Conservation (phyloP, 148 eudicot species). For the Nepenthes mirabilis region DNA sequence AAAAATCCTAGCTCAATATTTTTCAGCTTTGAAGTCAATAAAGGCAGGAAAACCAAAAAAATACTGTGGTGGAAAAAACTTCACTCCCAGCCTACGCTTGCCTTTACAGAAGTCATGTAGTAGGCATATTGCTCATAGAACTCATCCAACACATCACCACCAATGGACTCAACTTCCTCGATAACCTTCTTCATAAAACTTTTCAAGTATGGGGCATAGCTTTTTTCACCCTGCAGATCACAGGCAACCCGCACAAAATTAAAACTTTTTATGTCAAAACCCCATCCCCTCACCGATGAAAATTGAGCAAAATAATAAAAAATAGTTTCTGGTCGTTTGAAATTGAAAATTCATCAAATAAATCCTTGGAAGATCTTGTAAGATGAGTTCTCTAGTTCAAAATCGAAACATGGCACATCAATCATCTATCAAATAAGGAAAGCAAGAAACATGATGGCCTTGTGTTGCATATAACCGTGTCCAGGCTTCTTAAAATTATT, state of each 20-base stretch:
- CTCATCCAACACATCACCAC: conserved; percentile 56
- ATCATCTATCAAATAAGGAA: too few relatives aligned
- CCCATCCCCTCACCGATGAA: background rate
- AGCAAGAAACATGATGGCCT: too few relatives aligned
- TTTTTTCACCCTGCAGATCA: conserved; percentile 42
- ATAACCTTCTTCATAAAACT: conserved; percentile 69
- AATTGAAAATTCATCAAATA: too few relatives aligned
- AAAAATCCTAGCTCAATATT: background rate
- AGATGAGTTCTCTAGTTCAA: too few relatives aligned
- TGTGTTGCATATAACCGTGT: too few relatives aligned
- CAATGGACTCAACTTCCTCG: conserved; percentile 56
- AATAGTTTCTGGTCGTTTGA: too few relatives aligned
- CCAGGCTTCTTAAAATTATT: too few relatives aligned
- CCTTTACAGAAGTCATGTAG: conserved; percentile 67
- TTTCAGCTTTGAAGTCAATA: background rate
- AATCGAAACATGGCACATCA: too few relatives aligned
- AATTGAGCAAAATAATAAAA: background rate
- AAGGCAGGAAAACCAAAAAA: background rate
- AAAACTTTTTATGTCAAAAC: background rate
- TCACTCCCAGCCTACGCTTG: conserved; percentile 8
- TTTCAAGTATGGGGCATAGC: conserved; percentile 43
- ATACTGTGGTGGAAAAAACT: background rate
- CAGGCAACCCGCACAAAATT: conserved; percentile 1
- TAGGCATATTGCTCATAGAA: conserved; percentile 56
- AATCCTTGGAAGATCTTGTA: too few relatives aligned